Evolutionary conservation across 176 grass and related monocot genomes (phyloP).

Genomic region (bread wheat (Triticum aestivum)): IWGSC_CS_RefSeq_v2.1 NC_057812.1:680165394-680165893

Average conservation of each 20-base stretch:
- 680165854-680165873: no score
- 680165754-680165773: no score
- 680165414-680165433: constrained; percentile 32
- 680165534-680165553: constrained; percentile 61
- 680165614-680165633: constrained; percentile 35
- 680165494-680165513: constrained; percentile 38
- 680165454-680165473: constrained; percentile 30
- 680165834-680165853: no score
- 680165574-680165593: constrained; percentile 32
- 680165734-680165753: not conserved
- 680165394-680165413: constrained; percentile 47
- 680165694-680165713: constrained; percentile 31
- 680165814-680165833: no score
- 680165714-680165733: constrained; percentile 15
- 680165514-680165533: constrained; percentile 42
- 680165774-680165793: no score
- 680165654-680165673: not conserved
- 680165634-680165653: not conserved
- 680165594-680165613: constrained; percentile 1
- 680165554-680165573: constrained; percentile 31
- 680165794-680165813: no score
- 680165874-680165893: not conserved
- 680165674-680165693: constrained; percentile 44
- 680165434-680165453: constrained; percentile 30
- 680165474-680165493: not conserved